Conservation (phyloP, 177 flowering plant genomes). For the Vitis hybrid region DNA sequence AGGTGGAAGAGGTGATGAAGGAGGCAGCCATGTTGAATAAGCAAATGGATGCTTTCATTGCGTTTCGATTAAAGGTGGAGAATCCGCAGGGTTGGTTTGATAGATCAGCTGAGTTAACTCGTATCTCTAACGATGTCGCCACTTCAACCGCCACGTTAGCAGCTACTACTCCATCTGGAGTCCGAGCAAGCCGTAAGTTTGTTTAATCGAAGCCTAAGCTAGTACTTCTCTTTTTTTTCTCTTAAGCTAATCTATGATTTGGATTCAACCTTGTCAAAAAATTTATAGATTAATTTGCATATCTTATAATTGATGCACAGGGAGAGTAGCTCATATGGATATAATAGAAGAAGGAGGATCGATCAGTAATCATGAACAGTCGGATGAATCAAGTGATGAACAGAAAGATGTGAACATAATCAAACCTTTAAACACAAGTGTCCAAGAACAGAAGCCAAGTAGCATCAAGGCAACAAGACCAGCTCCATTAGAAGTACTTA, state of each 20-base stretch:
- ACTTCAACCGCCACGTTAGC: constrained; percentile 10
- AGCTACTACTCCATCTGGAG: constrained; percentile 13
- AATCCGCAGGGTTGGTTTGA: background rate
- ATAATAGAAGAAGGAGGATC: constrained; percentile 35
- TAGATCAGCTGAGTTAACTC: constrained; percentile 9
- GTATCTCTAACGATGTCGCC: constrained; percentile 13
- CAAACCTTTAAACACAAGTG: background rate
- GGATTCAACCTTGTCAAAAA: too few species aligned
- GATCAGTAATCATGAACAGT: constrained; percentile 11
- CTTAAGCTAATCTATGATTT: too few species aligned
- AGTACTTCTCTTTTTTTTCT: too few species aligned
- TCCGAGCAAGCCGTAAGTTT: constrained; percentile 15
- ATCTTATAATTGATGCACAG: constrained; percentile 11
- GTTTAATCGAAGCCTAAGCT: too few species aligned
- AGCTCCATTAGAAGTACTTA: constrained; percentile 34
- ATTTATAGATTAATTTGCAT: too few species aligned
- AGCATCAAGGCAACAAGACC: background rate
- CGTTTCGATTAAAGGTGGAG: constrained; percentile 36
- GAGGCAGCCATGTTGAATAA: constrained; percentile 40
- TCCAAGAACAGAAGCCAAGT: constrained; percentile 14
- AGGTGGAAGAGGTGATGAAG: constrained; percentile 38
- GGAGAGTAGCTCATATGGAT: constrained; percentile 26
- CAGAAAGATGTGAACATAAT: background rate
- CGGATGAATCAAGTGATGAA: constrained; percentile 16
- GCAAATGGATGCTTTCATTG: constrained; percentile 53